phyloP scores from a whole-genome alignment of 2,329 filamentous ascomycete species.

The Falciphora oryzae region DNA sequence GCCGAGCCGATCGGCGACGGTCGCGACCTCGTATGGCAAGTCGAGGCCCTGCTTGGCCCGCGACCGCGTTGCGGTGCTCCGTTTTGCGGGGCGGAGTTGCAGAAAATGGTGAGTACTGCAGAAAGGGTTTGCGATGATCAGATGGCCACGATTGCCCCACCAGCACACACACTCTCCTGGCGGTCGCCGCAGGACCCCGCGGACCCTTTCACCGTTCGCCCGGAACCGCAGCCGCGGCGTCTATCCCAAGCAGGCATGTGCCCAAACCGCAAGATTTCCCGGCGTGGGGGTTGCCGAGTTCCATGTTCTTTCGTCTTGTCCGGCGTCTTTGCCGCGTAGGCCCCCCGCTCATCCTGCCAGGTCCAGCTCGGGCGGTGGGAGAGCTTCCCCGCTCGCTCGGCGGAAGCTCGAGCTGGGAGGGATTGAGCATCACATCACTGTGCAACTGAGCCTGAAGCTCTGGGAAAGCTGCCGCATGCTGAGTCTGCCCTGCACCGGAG shows the following conservation, averaged over 20 bases:
- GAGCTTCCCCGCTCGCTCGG: neutral
- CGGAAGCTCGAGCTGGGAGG: neutral
- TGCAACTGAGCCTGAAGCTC: neutral
- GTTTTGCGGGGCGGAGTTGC: neutral
- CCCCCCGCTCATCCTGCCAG: too few species aligned
- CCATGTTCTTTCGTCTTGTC: neutral
- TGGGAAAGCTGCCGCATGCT: neutral
- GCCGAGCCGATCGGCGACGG: neutral
- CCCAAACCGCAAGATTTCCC: neutral
- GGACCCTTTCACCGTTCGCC: too few species aligned
- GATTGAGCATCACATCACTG: neutral
- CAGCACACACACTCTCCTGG: too few species aligned
- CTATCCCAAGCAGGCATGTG: too few species aligned
- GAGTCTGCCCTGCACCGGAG: neutral
- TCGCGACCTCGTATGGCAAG: neutral
- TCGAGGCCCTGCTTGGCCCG: neutral
- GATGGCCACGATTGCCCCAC: too few species aligned
- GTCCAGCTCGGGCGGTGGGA: neutral
- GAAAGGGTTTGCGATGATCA: too few species aligned
- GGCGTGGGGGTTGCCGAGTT: neutral
- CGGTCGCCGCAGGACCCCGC: too few species aligned
- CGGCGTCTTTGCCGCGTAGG: too few species aligned
- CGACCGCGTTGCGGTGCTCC: neutral
- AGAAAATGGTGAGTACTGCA: neutral
- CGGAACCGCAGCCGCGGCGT: too few species aligned